Base-by-base conservation (phyloP, 2,329 filamentous ascomycete genomes). In the Cytospora mali region DNA sequence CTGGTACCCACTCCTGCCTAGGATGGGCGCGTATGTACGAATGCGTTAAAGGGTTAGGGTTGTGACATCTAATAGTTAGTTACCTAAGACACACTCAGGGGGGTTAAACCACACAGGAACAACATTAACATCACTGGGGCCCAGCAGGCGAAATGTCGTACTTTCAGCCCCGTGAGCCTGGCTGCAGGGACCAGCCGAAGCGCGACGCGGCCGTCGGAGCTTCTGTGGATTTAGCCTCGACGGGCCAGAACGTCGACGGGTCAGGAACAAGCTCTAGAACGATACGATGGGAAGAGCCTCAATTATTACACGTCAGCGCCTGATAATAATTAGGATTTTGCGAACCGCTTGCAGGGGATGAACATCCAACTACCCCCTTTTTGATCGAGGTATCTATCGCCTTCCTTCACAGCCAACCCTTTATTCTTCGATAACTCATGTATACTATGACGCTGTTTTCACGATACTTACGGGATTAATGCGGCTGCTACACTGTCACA, bases 401-500 rank as follows among this genome's bases (percentile, higher is more conserved):
- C 6, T 42, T 18, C 18, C 21, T 55, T 18, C 33, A 18, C 7
- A 25, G n/a, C 18, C 11, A 13, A 39, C 33, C 23, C n/a, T 33
- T 46, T 18, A n/a, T 25, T 39, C 49, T 29, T 53, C 21, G 53
- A 61, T 35, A 46, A 28, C 49, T 16, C 33, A 25, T 48, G 27
- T 58, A 52, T 28, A 39, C 58, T 53, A 64, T 57, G 62, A 61
- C 56, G 62, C 53, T 51, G 23, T 33, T 46, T 53, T 25, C 42
- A 29, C 46, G 58, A 55, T 35, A 52, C 49, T 49, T 42, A 27
- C 39, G 39, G 56, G 31, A 53, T 27, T 63, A 65, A 61, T 63
- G 64, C 64, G 52, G 49, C 56, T 63, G 57, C 46, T 52, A n/a
- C 50, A 58, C 50, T 50, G 27, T 60, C 33, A 60, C 61, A 61